Percentiles rank a stretch among this genome's conserved stretches.
phyloP scores from a whole-genome alignment of 2,329 filamentous ascomycete species.

The Colletotrichum sp. region DNA sequence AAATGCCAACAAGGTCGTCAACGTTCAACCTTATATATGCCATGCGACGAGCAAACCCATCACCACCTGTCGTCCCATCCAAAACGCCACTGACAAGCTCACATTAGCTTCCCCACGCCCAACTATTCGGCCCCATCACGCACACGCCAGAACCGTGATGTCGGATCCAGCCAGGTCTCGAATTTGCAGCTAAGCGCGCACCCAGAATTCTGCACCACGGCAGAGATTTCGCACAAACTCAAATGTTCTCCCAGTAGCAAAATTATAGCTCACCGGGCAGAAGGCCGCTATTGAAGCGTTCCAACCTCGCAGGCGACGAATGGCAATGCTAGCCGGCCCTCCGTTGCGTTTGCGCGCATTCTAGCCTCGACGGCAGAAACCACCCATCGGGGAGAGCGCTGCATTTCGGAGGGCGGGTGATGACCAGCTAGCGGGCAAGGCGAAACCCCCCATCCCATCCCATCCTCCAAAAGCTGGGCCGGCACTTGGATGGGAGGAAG shows the following conservation, averaged over 20 bases:
- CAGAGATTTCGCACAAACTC: neutral
- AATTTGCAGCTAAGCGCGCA: neutral
- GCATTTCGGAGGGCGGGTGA: neutral
- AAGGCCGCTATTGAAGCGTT: neutral
- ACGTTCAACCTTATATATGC: neutral
- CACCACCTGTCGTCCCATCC: neutral
- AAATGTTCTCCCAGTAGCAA: neutral
- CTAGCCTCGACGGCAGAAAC: neutral
- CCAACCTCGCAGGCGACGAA: neutral
- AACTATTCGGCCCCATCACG: neutral
- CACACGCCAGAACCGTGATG: neutral
- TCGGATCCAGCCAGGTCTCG: neutral
- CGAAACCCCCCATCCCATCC: neutral
- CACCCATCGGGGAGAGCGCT: neutral
- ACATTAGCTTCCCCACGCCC: neutral
- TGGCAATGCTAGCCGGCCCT: neutral
- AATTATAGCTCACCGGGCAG: neutral
- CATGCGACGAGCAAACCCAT: neutral
- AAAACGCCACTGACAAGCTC: neutral
- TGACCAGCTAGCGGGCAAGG: neutral
- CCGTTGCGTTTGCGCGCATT: neutral
- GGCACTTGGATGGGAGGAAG: neutral
- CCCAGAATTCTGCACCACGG: neutral
- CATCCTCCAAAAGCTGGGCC: neutral
- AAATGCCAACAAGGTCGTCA: neutral